phyloP scores from a whole-genome alignment of 345 rosid species.

The Eucalyptus melliodora region DNA sequence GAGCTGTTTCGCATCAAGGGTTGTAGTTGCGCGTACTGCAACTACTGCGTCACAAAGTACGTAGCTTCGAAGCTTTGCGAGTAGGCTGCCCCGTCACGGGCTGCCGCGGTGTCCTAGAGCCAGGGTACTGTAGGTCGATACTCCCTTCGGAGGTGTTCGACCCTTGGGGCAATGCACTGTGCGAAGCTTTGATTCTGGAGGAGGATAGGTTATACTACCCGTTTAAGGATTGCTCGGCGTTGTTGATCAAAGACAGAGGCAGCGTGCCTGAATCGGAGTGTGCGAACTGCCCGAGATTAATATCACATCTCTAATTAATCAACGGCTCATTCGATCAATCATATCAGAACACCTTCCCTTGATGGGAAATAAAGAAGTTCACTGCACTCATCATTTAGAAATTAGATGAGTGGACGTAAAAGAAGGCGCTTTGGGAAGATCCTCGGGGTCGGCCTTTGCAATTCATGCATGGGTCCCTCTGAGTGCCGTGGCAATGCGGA shows the following conservation, averaged over 20 bases:
- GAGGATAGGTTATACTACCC: conserved; percentile 29
- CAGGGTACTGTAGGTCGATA: conserved; percentile 11
- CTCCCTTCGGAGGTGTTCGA: conserved; percentile 24
- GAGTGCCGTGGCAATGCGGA: conserved; percentile 43
- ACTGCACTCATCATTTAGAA: too few relatives aligned
- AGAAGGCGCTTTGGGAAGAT: too few relatives aligned
- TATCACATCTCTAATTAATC: too few relatives aligned
- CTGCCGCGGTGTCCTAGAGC: too few relatives aligned
- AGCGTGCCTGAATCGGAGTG: conserved; percentile 3
- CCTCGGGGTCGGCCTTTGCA: too few relatives aligned
- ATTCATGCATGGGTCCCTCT: too few relatives aligned
- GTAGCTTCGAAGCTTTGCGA: conserved; percentile 22
- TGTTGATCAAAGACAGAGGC: conserved; percentile 19
- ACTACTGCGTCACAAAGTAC: conserved; percentile 23
- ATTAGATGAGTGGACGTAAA: too few relatives aligned
- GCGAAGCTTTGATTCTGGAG: conserved; percentile 26
- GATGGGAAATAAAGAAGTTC: too few relatives aligned
- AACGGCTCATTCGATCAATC: too few relatives aligned
- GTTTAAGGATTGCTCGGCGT: conserved; percentile 24
- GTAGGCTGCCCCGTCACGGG: conserved; percentile 11
- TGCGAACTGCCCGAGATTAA: conserved; percentile 13
- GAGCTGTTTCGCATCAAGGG: conserved; percentile 24
- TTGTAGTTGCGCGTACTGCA: conserved; percentile 33
- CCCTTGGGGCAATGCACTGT: conserved; percentile 32
- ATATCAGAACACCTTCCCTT: too few relatives aligned